Conservation (phyloP, 345 rosid species). For the Eucalyptus dawsonii region DNA sequence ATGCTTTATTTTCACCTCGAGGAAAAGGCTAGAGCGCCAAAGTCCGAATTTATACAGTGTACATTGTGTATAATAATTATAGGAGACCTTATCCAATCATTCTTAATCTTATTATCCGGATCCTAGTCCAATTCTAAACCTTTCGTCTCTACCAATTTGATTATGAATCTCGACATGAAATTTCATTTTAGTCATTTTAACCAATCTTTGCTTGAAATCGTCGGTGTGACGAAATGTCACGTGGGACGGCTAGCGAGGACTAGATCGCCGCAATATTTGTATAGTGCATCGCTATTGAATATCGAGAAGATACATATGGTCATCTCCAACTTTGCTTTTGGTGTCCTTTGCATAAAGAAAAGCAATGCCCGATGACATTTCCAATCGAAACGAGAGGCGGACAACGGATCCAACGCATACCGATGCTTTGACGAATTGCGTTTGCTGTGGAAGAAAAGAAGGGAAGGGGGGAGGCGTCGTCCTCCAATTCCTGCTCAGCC, state of each 20-base stretch:
- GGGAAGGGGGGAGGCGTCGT: not conserved
- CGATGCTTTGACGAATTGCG: not conserved
- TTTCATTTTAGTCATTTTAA: not conserved
- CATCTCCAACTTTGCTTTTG: not conserved
- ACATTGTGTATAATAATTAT: too few species aligned
- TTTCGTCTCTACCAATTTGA: too few species aligned
- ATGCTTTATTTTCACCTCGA: not conserved
- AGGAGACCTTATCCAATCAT: not conserved
- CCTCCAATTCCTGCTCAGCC: not conserved
- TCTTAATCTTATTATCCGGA: too few species aligned
- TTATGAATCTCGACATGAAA: too few species aligned
- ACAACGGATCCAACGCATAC: not conserved
- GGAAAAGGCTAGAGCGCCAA: not conserved
- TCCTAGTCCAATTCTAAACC: too few species aligned
- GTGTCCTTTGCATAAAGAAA: not conserved
- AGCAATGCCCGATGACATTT: not conserved
- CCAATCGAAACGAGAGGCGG: not conserved
- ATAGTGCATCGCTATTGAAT: not conserved
- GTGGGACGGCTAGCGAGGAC: rapidly evolving
- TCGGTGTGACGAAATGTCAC: not conserved
- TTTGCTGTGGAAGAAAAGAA: not conserved
- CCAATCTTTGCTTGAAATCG: not conserved
- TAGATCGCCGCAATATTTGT: not conserved
- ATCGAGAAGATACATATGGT: not conserved
- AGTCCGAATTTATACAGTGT: not conserved